Base-by-base conservation (phyloP, 73 alveolate species). In the Tetrahymena elliotti region DNA sequence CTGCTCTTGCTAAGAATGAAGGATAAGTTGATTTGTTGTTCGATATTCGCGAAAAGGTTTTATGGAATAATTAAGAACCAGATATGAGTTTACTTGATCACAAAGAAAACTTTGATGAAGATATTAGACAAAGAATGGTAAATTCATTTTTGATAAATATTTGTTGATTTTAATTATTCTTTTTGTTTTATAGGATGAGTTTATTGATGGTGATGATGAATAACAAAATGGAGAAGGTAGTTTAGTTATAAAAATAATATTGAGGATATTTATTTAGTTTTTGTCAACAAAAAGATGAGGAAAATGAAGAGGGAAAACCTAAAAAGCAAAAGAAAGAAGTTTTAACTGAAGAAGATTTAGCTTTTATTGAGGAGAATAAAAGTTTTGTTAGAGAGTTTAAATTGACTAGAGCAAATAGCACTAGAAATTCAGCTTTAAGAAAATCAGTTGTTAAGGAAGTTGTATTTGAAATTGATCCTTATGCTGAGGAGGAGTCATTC, bases 81-180 rank as follows among this genome's bases (percentile, higher is more conserved):
- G 96, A 94, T 88, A 94, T 94, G 96, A 53, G 83, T 88, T 54
- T 94, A 6, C 93, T 94, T 36, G 96, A 94, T 35, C 52, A 53
- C 34, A 35, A 35, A 24, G 96, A 94, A 52, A 94, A 94, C 38
- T 94, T 88, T 82, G 68, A 94, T 18, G 96, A 94, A 41, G 96
- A 94, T 68, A 83, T 94, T 36, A 93, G 83, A 35, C 38, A 94
- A 54, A 52, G 96, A 88, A 94, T 94, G 96, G 96, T 84, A 52
- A 93, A 94, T 38, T 38, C 52, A 38, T 38, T 38, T 38, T 38
- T 7, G 5, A 7, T 38, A 38, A 7, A 7, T 38, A 38, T 8
- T 40, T 40, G 20, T n/a, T n/a, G 54, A 6, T 41, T 2, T 41
- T 41, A 4, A 41, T n/a, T n/a, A n/a, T 34, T 16, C 33, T 83